These are phyloP conservation scores for Hymenoscyphus fructigenus DNA, from an alignment of 2,329 filamentous ascomycete species.

Conservation along the genomic window DNA sequence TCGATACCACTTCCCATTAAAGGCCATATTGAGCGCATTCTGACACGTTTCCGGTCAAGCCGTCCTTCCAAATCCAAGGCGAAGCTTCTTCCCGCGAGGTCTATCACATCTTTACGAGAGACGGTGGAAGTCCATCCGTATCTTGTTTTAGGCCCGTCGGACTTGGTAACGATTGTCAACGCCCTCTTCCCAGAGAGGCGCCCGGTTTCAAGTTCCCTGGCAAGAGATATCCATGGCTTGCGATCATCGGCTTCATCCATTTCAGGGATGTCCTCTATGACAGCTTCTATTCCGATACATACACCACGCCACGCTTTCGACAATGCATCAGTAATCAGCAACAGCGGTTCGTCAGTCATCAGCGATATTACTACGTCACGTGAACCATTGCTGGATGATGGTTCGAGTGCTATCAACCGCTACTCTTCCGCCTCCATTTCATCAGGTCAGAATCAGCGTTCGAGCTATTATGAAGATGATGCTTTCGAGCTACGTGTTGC, in stretches of 20 bases:
- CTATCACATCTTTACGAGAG: slow-evolving; percentile 70
- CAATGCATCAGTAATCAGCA: slow-evolving; percentile 69
- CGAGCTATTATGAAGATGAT: slow-evolving; percentile 60
- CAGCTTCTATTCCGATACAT: slow-evolving; percentile 64
- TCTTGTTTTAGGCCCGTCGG: slow-evolving; percentile 74
- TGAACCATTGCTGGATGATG: slow-evolving; percentile 61
- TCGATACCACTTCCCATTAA: slow-evolving; percentile 64
- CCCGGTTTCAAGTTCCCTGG: slow-evolving; percentile 55
- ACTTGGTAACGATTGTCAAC: slow-evolving; percentile 78
- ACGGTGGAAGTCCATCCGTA: slow-evolving; percentile 79
- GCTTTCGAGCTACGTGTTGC: slow-evolving; percentile 65
- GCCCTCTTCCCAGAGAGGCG: slow-evolving; percentile 77
- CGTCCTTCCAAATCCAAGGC: slow-evolving; percentile 45
- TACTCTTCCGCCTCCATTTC: slow-evolving; percentile 49
- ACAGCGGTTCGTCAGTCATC: slow-evolving; percentile 69
- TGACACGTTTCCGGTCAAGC: slow-evolving; percentile 57
- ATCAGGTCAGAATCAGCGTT: slow-evolving; percentile 44
- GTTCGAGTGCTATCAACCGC: slow-evolving; percentile 49
- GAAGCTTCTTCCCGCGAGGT: slow-evolving; percentile 68
- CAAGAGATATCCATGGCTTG: slow-evolving; percentile 53
- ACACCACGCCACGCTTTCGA: slow-evolving; percentile 55
- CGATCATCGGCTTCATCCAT: slow-evolving; percentile 66
- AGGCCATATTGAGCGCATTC: slow-evolving; percentile 69
- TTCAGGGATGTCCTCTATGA: slow-evolving; percentile 67
- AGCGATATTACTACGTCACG: slow-evolving; percentile 68